Evolutionary conservation across 2,329 filamentous ascomycete species (phyloP).

Genomic region (Xylaria sp.): DNA sequence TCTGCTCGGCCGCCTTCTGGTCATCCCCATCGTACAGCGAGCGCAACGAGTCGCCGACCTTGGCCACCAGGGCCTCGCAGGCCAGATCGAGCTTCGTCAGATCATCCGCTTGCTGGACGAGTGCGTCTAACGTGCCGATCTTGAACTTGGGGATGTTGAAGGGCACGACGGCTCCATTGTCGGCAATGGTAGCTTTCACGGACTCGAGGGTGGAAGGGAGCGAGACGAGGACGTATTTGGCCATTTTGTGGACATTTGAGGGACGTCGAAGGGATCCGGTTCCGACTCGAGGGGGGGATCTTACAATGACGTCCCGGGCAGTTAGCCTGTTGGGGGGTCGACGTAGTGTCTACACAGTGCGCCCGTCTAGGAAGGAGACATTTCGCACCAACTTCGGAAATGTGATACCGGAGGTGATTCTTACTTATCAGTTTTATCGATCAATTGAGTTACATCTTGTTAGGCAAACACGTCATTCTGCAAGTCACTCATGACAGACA

Average conservation of each 20-base stretch:
- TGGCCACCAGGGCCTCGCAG: slow-evolving; percentile 77
- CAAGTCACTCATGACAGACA: too few relatives aligned
- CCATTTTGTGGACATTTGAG: slow-evolving; percentile 26
- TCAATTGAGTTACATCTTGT: too few relatives aligned
- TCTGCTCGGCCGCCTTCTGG: slow-evolving; percentile 76
- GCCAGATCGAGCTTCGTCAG: slow-evolving; percentile 77
- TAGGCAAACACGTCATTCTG: too few relatives aligned
- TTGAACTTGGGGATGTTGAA: slow-evolving; percentile 93
- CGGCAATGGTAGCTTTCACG: slow-evolving; percentile 66
- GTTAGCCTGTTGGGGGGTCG: background rate
- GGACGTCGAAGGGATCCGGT: slow-evolving; percentile 4
- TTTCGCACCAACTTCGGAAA: background rate
- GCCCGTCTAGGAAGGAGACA: background rate
- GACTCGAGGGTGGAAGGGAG: slow-evolving; percentile 77
- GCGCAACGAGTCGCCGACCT: slow-evolving; percentile 81
- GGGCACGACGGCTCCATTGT: slow-evolving; percentile 68
- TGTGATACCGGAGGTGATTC: too few relatives aligned
- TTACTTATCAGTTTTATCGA: too few relatives aligned
- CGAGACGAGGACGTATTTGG: slow-evolving; percentile 81
- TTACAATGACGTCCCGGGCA: slow-evolving; percentile 16
- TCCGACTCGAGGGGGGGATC: slow-evolving; percentile 5
- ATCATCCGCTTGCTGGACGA: slow-evolving; percentile 95
- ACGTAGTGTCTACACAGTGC: background rate
- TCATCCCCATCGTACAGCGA: slow-evolving; percentile 80
- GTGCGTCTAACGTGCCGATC: slow-evolving; percentile 89